Evolutionary conservation across 2,329 filamentous ascomycete genomes (phyloP), one percentile per base, ranked within the genome.

Genomic region (Chalaropsis thielavioides): DNA sequence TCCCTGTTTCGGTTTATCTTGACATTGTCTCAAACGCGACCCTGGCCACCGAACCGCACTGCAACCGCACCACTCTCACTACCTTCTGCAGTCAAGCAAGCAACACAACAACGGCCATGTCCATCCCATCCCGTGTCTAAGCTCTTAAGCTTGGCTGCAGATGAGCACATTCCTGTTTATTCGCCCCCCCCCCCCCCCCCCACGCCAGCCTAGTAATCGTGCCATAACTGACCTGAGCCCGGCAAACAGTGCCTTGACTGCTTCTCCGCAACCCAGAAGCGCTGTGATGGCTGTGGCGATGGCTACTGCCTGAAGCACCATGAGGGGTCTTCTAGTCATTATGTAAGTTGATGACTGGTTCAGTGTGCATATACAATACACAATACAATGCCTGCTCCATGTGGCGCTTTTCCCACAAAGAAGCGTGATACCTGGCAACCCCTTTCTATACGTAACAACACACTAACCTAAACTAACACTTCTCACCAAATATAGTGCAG

Each of bases 231-330:
- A 56, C 49, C n/a, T n/a, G 19, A 64, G 35, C 44, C 19, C 2
- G n/a, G n/a, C 46, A 49, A 49, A 49, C 46, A 91, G 86, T 96
- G 92, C 73, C 81, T 83, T 62, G 80, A 83, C 46, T 96, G 92
- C 75, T 89, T 90, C 71, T 76, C 81, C 31, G 75, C 80, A 54
- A 89, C 86, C 31, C 89, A 92, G 71, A 82, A 85, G 58, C 80
- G 78, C 41, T 96, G 92, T 73, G 80, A 78, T 67, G 81, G 80
- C 66, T 96, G 92, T 74, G 81, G 81, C 51, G 87, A 88, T 64
- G 88, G 89, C 63, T 96, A 95, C 73, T 96, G 92, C 73, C 81
- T 87, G 67, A 80, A 87, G 65, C 90, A 95, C 72, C 91, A 95
- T 69, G 88, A 91, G 69, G 89, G 89, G 17, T 92, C 88, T 49